Conservation (phyloP, 768 basidiomycete species). For the Leccinum boreale region DNA sequence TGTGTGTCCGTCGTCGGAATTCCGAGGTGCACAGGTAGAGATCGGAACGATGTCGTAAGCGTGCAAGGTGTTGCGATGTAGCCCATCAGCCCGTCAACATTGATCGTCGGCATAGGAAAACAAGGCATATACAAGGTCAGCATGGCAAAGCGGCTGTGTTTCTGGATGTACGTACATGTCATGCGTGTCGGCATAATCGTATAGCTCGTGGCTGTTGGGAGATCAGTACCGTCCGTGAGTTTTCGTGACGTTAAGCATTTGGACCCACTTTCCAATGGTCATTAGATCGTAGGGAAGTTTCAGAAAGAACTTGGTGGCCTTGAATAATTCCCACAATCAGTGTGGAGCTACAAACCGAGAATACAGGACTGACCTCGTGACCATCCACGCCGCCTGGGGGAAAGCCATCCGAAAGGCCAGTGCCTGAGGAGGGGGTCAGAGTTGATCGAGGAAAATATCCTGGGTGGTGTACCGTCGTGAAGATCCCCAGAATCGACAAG, state of each 20-base stretch:
- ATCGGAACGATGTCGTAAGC: neutral
- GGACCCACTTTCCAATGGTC: constrained; percentile 76
- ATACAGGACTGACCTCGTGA: constrained; percentile 50
- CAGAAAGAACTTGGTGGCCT: constrained; percentile 40
- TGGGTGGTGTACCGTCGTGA: constrained; percentile 50
- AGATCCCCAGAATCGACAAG: constrained; percentile 81
- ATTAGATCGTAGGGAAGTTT: constrained; percentile 79
- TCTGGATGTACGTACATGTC: constrained; percentile 49
- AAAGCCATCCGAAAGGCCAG: constrained; percentile 70
- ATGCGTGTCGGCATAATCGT: constrained; percentile 60
- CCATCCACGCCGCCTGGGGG: constrained; percentile 56
- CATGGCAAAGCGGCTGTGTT: neutral
- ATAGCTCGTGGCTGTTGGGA: constrained; percentile 70
- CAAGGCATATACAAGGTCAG: constrained; percentile 2
- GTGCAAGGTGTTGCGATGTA: neutral
- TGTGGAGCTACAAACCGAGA: neutral
- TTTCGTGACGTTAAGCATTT: neutral
- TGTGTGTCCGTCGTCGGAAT: neutral
- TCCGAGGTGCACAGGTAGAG: neutral
- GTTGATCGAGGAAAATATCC: neutral
- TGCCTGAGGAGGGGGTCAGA: constrained; percentile 42
- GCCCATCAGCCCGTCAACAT: neutral
- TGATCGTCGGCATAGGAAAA: neutral
- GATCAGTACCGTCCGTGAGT: neutral
- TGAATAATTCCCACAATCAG: neutral